A percentile compares a stretch with the other conserved stretches of the same genome.
Evolutionary conservation across 345 rosid genomes (phyloP).

Genomic region (Syzygium oleosum): DNA sequence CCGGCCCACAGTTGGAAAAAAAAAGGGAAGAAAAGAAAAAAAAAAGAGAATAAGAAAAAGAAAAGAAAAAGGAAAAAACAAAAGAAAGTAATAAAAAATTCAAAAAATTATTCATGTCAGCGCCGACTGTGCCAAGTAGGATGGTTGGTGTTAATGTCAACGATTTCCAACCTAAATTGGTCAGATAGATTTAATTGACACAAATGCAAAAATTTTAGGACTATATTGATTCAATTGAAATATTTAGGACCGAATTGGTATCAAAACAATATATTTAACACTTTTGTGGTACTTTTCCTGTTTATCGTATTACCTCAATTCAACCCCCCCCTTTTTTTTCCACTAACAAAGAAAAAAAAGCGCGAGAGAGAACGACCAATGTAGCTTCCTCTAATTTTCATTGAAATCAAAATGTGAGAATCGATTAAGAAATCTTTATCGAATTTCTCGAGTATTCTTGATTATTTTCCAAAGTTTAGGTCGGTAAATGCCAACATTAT

Average conservation of each 20-base stretch:
- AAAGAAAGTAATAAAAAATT: no score
- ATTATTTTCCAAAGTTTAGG: neutral
- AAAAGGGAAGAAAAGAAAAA: no score
- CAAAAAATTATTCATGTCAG: no score
- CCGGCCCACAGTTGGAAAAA: no score
- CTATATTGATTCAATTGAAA: neutral
- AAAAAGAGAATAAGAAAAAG: no score
- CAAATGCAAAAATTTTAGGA: no score
- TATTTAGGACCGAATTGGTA: no score
- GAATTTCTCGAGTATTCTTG: neutral
- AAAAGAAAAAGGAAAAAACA: no score
- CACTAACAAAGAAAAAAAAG: neutral
- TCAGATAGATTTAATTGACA: no score
- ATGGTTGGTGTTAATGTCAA: no score
- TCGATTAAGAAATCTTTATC: neutral
- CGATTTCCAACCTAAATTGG: no score
- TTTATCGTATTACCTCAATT: neutral
- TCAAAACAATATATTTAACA: no score
- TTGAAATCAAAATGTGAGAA: neutral
- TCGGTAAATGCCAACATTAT: neutral
- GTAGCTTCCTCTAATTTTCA: neutral
- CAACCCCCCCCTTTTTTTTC: neutral
- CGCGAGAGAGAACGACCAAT: neutral
- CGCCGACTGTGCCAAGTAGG: accelerated
- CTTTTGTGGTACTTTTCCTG: neutral